Conservation (phyloP, 2,329 filamentous ascomycete species). For the Amauroascus verrucosus region DNA sequence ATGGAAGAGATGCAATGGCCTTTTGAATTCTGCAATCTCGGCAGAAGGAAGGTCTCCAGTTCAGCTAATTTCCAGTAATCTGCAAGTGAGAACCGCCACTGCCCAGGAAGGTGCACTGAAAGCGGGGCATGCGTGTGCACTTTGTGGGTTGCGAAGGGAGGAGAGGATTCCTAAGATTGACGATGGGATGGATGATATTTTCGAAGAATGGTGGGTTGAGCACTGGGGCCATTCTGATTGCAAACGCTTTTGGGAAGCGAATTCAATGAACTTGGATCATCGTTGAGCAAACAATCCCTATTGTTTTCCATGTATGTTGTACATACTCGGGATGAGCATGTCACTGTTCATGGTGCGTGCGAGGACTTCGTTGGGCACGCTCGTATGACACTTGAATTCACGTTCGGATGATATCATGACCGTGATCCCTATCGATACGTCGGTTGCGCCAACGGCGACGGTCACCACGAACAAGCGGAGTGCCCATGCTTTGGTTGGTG, state of each 20-base stretch:
- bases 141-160: slow-evolving; percentile 81
- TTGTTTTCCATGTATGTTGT: background rate
- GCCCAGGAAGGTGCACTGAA: slow-evolving; percentile 56
- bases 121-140: slow-evolving; percentile 63
- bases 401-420: too few species aligned
- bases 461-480: too few species aligned
- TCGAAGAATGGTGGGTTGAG: slow-evolving; percentile 94
- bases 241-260: slow-evolving; percentile 72
- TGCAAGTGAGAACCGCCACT: slow-evolving; percentile 56
- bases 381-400: too few species aligned
- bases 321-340: too few species aligned
- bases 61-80: slow-evolving; percentile 61
- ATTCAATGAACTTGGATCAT: slow-evolving; percentile 59
- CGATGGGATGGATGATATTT: slow-evolving; percentile 70
- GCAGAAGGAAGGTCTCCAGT: slow-evolving; percentile 38
- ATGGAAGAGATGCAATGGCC: slow-evolving; percentile 67
- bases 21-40: slow-evolving; percentile 54
- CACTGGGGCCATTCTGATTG: slow-evolving; percentile 75
- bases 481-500: too few species aligned
- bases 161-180: slow-evolving; percentile 72
- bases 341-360: too few species aligned
- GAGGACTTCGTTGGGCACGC: too few species aligned
- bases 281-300: slow-evolving; percentile 37
- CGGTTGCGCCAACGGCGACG: too few species aligned
- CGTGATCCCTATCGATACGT: too few species aligned